These are phyloP conservation scores for Hericium erinaceus DNA, from an alignment of 768 basidiomycete genomes.

Conservation along the genomic window DNA sequence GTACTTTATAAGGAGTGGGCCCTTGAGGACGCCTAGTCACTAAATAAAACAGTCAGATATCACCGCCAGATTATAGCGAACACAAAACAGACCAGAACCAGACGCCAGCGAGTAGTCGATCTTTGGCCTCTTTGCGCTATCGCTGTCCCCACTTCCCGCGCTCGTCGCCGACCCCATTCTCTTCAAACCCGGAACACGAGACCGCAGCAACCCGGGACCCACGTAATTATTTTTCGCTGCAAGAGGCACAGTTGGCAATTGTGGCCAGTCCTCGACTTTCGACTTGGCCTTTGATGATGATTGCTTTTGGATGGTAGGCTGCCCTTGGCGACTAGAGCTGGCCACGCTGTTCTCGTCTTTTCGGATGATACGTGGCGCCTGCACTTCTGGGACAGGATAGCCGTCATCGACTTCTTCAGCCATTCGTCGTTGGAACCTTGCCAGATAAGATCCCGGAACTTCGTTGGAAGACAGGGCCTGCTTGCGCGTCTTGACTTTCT, in stretches of 20 bases:
- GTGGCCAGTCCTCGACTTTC: not conserved
- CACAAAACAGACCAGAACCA: not conserved
- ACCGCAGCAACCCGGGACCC: constrained; percentile 10
- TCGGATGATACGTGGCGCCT: not conserved
- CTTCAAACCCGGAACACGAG: constrained; percentile 6
- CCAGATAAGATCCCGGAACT: too few relatives aligned
- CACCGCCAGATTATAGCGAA: not conserved
- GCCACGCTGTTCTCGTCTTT: not conserved
- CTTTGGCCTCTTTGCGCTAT: constrained; percentile 3
- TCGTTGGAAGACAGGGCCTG: constrained; percentile 35
- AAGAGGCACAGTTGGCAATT: not conserved
- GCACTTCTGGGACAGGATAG: constrained; percentile 3
- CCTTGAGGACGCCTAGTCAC: not conserved
- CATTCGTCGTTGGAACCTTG: constrained; percentile 7
- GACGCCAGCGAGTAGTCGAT: not conserved
- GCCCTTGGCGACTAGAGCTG: not conserved
- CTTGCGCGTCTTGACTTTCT: constrained; percentile 45
- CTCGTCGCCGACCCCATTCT: constrained; percentile 2
- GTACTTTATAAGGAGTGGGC: constrained; percentile 22
- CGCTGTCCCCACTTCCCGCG: not conserved
- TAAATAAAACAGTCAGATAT: not conserved
- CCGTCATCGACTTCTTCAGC: constrained; percentile 22
- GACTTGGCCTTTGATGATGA: not conserved
- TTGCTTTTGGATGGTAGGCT: not conserved
- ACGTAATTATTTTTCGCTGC: constrained; percentile 8